A percentile compares a stretch with the other conserved stretches of the same genome.
Conservation (phyloP, 2,329 filamentous ascomycete species). For the Exserohilum turcica region DNA sequence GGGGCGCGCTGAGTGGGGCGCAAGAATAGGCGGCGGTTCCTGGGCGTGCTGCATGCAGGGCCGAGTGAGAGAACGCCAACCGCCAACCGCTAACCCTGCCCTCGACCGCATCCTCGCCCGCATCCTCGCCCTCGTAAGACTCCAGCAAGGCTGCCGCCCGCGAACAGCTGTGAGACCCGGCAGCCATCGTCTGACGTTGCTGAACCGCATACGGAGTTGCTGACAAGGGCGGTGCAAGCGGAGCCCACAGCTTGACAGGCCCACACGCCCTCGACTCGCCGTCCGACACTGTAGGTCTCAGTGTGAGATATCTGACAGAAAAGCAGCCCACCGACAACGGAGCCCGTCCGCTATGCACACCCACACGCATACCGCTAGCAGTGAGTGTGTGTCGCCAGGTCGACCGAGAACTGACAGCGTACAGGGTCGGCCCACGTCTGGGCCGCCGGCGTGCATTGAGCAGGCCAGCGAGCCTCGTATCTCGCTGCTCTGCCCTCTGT, state of each 20-base stretch:
- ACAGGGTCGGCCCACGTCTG: not conserved
- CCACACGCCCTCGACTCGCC: not conserved
- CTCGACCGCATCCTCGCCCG: too few relatives aligned
- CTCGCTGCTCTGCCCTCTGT: too few relatives aligned
- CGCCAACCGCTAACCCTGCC: too few relatives aligned
- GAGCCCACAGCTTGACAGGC: not conserved
- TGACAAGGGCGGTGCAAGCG: not conserved
- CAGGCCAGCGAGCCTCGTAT: too few relatives aligned
- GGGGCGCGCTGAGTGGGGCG: not conserved
- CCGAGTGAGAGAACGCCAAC: not conserved
- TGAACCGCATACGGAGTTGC: not conserved
- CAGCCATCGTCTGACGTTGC: not conserved
- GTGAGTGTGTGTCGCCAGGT: too few relatives aligned
- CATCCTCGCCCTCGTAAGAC: not conserved
- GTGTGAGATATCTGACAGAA: not conserved
- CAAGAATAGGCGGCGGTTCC: slow-evolving; percentile 6
- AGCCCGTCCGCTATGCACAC: not conserved
- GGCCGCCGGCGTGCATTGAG: not conserved
- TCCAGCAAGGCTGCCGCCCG: not conserved
- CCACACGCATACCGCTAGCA: not conserved
- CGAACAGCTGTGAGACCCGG: not conserved
- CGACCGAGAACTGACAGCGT: too few relatives aligned
- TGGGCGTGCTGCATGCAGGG: slow-evolving; percentile 6
- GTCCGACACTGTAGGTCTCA: not conserved
- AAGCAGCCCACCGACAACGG: not conserved